Base-by-base conservation (phyloP, 352 stramenopile genomes). In the Blastocystis sp. region DNA sequence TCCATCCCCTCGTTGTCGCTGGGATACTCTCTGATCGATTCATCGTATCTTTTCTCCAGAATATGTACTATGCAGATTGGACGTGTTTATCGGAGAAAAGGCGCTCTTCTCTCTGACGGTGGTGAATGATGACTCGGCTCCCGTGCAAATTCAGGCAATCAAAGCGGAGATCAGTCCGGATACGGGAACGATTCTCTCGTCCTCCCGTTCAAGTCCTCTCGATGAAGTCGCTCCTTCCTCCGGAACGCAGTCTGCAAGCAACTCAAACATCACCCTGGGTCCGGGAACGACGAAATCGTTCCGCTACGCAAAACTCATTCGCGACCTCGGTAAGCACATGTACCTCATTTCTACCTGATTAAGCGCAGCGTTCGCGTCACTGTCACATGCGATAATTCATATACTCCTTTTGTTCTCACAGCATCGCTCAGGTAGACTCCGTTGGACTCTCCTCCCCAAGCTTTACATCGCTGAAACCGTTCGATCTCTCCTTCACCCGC, bases 331-430 rank as follows among this genome's bases (percentile, higher is more conserved):
- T 16, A 51, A 78, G 1, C 67, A 78, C 18, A 61, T 32, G 67
- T 78, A 36, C 29, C 21, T 42, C 38, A 36, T 11, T 27, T 42
- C 1, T 16, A 27, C 21, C 32, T 59, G 29, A 8, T 59, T 27
- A n/a, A 27, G 4, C 16, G 21, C 57, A 78, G 67, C n/a, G 67
- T 78, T 27, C 21, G 42, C 18, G 24, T 78, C 24, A 36, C 18
- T 42, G 38, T 78, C 9, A 16, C n/a, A 34, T 78, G 57, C 38
- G 57, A 78, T 18, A 78, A 78, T 78, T 78, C 67, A 24, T 40
- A 57, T 18, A 61, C 36, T 32, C 21, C 56, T n/a, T 78, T 78
- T 38, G 24, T 42, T 14, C 14, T 24, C 4, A 34, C 67, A 21
- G n/a, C 42, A 4, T 24, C 2, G 6, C 32, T 44, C n/a, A 61